Conservation (phyloP, 768 basidiomycete genomes). For the Naganishia antarctica region DNA sequence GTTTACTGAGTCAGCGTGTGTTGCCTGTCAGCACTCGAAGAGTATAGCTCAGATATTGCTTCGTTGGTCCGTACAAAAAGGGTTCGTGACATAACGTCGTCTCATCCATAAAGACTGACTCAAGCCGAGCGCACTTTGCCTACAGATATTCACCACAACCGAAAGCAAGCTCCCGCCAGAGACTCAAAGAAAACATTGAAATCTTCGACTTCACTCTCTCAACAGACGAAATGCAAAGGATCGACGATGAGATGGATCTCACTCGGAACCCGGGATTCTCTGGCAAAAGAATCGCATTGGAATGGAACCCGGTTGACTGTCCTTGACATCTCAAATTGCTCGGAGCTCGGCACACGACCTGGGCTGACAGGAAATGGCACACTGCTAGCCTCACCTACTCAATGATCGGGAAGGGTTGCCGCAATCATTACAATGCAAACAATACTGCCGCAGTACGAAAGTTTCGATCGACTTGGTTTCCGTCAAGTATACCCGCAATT, state of each 20-base stretch:
- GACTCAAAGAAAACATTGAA: constrained; percentile 22
- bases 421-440: no score
- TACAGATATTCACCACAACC: constrained; percentile 23
- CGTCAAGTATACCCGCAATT: no score
- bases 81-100: not conserved
- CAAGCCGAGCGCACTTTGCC: not conserved
- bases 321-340: not conserved
- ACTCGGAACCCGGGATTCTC: not conserved
- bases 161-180: constrained; percentile 10
- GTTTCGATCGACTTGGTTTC: no score
- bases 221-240: constrained; percentile 4
- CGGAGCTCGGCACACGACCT: no score
- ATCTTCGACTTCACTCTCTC: constrained; percentile 8
- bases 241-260: constrained; percentile 23
- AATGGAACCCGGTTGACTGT: constrained; percentile 32
- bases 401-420: no score
- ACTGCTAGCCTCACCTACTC: no score
- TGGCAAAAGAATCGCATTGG: constrained; percentile 19
- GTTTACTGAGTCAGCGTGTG: no score
- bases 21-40: constrained; percentile 2
- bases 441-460: no score
- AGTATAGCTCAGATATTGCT: constrained; percentile 25
- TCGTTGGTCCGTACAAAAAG: constrained; percentile 28
- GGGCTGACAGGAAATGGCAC: no score
- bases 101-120: not conserved